A percentile compares a stretch with the other conserved stretches of the same genome.
These are phyloP conservation scores for Obelidium mucronatum DNA, from an alignment of 192 early-diverging fungal genomes.

Conservation along the genomic window DNA sequence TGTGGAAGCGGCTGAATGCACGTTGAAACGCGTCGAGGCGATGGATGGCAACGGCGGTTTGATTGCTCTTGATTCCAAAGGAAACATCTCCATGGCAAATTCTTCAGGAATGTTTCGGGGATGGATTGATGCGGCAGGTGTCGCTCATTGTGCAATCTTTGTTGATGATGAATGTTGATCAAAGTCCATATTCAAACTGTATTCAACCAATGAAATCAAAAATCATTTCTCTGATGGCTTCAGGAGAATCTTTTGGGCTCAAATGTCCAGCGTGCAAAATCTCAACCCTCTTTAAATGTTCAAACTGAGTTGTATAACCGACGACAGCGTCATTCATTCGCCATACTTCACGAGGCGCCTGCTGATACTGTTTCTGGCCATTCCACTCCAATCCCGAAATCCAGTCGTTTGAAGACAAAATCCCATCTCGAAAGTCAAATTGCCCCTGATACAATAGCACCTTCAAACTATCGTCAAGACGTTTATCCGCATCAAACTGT, in stretches of 20 bases:
- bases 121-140: constrained; percentile 45
- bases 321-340: constrained; percentile 42
- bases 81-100: constrained; percentile 47
- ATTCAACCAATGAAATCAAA: constrained; percentile 41
- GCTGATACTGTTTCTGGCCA: constrained; percentile 55
- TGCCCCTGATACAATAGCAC: constrained; percentile 79
- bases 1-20: constrained; percentile 36
- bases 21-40: constrained; percentile 42
- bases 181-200: neutral
- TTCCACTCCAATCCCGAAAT: constrained; percentile 68
- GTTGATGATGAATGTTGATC: constrained; percentile 36
- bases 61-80: constrained; percentile 51
- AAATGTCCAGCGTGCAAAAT: constrained; percentile 79
- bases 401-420: constrained; percentile 71
- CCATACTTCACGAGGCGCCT: constrained; percentile 49
- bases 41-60: constrained; percentile 51
- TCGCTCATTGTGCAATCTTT: constrained; percentile 47
- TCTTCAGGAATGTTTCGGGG: constrained; percentile 55
- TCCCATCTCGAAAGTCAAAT: constrained; percentile 85
- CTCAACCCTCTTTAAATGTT: constrained; percentile 62
- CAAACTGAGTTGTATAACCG: constrained; percentile 67
- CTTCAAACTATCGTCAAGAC: neutral
- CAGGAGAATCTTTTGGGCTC: constrained; percentile 72
- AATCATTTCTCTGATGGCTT: constrained; percentile 49
- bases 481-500: neutral